Base-by-base conservation (phyloP, 306 rosid species). In the Glycine tomentella region DNA sequence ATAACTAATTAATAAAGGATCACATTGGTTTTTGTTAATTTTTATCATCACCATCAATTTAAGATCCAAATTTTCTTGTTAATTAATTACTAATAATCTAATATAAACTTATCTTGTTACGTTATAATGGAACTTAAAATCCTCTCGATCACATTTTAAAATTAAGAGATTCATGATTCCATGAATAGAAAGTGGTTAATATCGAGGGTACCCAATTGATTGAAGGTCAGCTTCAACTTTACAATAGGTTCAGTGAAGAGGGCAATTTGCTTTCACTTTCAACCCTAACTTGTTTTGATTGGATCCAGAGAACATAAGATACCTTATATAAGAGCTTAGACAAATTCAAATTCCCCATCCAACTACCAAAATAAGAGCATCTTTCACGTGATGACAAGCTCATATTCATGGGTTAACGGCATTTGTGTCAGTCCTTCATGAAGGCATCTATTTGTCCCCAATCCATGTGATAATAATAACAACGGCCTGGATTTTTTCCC, bases 371-470 rank as follows among this genome's bases (percentile, higher is more conserved):
- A 85, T 51, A 56, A 80, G 86, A 81, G 97, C 89, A 89, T 90
- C 90, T 86, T 92, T 89, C 93, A 86, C 91, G 91, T 89, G 97
- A 87, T 87, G 90, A 88, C 91, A 91, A 84, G 72, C 73, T 82
- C 88, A 85, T 69, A 51, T 89, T 78, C 89, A 81, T 88, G 86
- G 59, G 63, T 81, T 81, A 80, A 81, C 83, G 68, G 87, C 89
- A 72, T 82, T 82, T 84, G 79, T 84, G 79, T 83, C 86, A 57
- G 80, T 70, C 86, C 80, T 52, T 82, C 84, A n/a, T 69, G 79
- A 77, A 81, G 85, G 96, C 82, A 88, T 88, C 92, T 83, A 75
- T 79, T 86, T 81, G 90, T 80, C 81, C 81, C 85, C 87, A 72
- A 53, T 79, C 84, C 87, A 78, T 72, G 70, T 84, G 84, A 78